Conservation (phyloP, 306 rosid genomes). For the Gastrolobium bilobum region DNA sequence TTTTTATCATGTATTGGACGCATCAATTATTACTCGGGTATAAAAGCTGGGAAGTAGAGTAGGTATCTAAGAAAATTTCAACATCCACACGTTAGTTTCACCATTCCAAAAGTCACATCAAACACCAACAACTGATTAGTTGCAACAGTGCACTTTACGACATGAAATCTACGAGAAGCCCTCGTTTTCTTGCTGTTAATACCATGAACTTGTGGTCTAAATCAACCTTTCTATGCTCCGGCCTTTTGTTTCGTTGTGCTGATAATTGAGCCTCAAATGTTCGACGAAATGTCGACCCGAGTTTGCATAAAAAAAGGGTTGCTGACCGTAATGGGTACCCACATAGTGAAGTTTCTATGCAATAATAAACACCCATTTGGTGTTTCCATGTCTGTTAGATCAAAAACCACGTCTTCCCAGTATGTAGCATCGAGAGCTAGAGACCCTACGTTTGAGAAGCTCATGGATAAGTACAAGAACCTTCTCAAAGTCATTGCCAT, state of each 20-base stretch:
- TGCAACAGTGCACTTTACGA: too few species aligned
- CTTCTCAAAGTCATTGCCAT: constrained; percentile 80
- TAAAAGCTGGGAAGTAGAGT: too few species aligned
- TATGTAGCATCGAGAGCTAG: constrained; percentile 79
- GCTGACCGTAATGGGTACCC: constrained; percentile 44
- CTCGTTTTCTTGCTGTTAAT: background rate
- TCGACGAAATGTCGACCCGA: constrained; percentile 56
- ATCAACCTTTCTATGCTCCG: background rate
- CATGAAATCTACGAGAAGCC: too few species aligned
- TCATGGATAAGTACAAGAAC: constrained; percentile 85
- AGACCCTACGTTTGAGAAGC: constrained; percentile 93
- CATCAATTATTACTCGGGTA: too few species aligned
- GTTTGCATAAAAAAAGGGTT: constrained; percentile 23
- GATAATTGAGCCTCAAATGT: constrained; percentile 38
- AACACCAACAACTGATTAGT: too few species aligned
- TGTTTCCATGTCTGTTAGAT: constrained; percentile 54
- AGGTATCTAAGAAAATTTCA: too few species aligned
- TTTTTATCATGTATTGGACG: too few species aligned
- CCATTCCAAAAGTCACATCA: too few species aligned
- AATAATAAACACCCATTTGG: constrained; percentile 46
- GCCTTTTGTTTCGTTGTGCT: background rate
- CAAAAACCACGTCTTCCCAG: constrained; percentile 74
- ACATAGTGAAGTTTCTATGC: constrained; percentile 48
- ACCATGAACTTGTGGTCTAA: background rate
- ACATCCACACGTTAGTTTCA: too few species aligned